Evolutionary conservation across 352 stramenopile species (phyloP).

Genomic region (Phytophthora cactorum): DNA sequence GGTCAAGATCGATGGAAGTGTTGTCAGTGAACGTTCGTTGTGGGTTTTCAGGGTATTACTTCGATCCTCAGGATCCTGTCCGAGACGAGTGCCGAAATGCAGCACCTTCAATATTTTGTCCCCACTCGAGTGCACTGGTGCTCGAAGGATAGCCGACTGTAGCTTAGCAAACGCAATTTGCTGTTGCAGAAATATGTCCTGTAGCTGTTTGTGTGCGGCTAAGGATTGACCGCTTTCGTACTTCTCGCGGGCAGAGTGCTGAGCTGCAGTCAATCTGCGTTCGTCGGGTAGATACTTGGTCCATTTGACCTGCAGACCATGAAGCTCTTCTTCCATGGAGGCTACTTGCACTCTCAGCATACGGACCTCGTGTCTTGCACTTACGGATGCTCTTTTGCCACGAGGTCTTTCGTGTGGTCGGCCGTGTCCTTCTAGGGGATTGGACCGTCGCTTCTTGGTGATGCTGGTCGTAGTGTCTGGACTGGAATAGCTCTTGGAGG

Average conservation of each 20-base stretch:
- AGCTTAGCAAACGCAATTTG: conserved; percentile 30
- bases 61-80: conserved; percentile 5
- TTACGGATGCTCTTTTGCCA: background rate
- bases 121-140: conserved; percentile 22
- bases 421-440: background rate
- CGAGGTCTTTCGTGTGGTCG: background rate
- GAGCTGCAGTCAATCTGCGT: conserved; percentile 9
- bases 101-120: conserved; percentile 24
- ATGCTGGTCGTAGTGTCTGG: background rate
- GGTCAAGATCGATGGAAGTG: conserved; percentile 16
- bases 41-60: conserved; percentile 15
- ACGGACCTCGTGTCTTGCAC: conserved; percentile 16
- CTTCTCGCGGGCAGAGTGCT: conserved; percentile 16
- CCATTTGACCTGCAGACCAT: conserved; percentile 18
- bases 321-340: conserved; percentile 27
- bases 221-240: background rate
- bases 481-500: background rate
- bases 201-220: conserved; percentile 8
- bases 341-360: conserved; percentile 27
- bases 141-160: conserved; percentile 18
- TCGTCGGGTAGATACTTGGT: conserved; percentile 9
- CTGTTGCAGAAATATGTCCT: conserved; percentile 24
- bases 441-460: background rate
- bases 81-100: conserved; percentile 22
- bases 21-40: conserved; percentile 12